Percentiles rank a stretch among this genome's conserved stretches.
Conservation (phyloP, 1,139 yeast genomes). For the Diutina sp. region DNA sequence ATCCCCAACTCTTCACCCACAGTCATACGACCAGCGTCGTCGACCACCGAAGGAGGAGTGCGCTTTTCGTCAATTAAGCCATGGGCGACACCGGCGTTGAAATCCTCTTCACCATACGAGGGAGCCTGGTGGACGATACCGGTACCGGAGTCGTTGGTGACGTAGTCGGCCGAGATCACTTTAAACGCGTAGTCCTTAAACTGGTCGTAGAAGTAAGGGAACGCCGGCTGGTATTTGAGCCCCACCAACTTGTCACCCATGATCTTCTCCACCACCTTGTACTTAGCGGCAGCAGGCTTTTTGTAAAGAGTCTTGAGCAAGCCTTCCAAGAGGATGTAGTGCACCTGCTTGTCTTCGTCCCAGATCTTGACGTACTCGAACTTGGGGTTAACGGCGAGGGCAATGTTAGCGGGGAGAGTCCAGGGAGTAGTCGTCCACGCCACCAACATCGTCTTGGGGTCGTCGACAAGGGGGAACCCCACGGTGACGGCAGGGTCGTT, state of each 20-base stretch:
- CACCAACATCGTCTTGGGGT: conserved; percentile 69
- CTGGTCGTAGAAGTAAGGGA: conserved; percentile 63
- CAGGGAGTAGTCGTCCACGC: conserved; percentile 99
- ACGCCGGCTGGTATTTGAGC: conserved; percentile 67
- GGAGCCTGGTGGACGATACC: conserved; percentile 99
- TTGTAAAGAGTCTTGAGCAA: conserved; percentile 77
- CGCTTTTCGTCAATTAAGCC: conserved; percentile 63
- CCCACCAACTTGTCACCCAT: conserved; percentile 76
- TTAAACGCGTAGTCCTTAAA: conserved; percentile 70
- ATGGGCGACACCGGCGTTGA: conserved; percentile 58
- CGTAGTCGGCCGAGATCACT: conserved; percentile 75
- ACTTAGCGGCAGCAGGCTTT: conserved; percentile 87
- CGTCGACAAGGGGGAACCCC: conserved; percentile 72
- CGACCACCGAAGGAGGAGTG: conserved; percentile 86
- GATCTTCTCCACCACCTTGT: conserved; percentile 66
- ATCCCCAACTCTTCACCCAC: conserved; percentile 51
- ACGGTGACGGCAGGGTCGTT: conserved; percentile 93
- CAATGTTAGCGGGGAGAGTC: conserved; percentile 94
- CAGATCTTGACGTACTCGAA: conserved; percentile 85
- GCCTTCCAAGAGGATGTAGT: conserved; percentile 74
- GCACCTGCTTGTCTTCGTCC: conserved; percentile 74
- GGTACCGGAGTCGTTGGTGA: conserved; percentile 91
- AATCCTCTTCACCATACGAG: conserved; percentile 99
- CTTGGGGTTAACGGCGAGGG: conserved; percentile 81
- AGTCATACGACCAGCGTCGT: conserved; percentile 81